phyloP scores from a whole-genome alignment of 345 rosid species.

The Arabidopsis arenosa region DNA sequence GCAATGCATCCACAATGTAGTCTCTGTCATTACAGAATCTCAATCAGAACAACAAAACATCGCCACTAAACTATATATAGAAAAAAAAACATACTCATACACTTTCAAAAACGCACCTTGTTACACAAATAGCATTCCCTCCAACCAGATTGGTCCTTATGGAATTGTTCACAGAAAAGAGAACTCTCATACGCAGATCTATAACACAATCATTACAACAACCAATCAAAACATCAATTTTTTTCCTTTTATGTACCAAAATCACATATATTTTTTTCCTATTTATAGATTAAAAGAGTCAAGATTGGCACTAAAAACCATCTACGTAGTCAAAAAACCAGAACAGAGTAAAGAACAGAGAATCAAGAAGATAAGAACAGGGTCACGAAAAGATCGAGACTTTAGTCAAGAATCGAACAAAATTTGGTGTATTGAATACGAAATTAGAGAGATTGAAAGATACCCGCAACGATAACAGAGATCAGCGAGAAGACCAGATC shows the following conservation, averaged over 20 bases:
- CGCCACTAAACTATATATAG: not conserved
- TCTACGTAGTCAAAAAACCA: constrained; percentile 4
- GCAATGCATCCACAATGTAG: constrained; percentile 96
- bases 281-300: constrained; percentile 31
- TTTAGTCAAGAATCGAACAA: constrained; percentile 19
- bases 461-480: constrained; percentile 95
- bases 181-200: constrained; percentile 78
- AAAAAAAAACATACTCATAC: not conserved
- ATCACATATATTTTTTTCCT: not conserved
- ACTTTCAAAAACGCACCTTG: constrained; percentile 52
- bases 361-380: constrained; percentile 5
- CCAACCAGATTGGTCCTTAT: constrained; percentile 85
- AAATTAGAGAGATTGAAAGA: constrained; percentile 26
- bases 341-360: not conserved
- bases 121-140: constrained; percentile 72
- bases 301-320: not conserved
- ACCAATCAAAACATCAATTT: constrained; percentile 1
- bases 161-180: constrained; percentile 74
- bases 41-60: constrained; percentile 34
- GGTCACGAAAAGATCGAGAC: constrained; percentile 32
- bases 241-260: constrained; percentile 1
- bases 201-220: constrained; percentile 32
- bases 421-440: not conserved
- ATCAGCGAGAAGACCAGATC: constrained; percentile 77
- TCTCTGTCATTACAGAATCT: constrained; percentile 50